phyloP scores from a whole-genome alignment of 2,329 filamentous ascomycete genomes.

The Lasiodiplodia sp. region DNA sequence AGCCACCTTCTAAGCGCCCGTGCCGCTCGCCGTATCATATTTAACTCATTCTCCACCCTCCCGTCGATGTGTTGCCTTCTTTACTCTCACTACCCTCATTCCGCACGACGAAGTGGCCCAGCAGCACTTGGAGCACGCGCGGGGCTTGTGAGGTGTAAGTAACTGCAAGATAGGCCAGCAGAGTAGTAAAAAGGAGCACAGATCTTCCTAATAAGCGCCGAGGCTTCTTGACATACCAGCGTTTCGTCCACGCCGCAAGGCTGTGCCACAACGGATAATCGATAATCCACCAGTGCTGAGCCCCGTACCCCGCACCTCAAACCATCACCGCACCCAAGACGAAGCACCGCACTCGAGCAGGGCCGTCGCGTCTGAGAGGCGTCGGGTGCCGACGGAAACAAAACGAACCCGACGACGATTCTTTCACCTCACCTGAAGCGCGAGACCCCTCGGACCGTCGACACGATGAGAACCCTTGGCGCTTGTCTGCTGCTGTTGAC shows the following conservation, averaged over 20 bases:
- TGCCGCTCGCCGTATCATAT: neutral
- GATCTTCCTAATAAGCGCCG: too few relatives aligned
- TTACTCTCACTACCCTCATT: neutral
- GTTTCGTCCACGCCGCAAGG: too few relatives aligned
- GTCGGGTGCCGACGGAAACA: too few relatives aligned
- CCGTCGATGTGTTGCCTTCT: neutral
- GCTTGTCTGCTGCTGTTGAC: constrained; percentile 26
- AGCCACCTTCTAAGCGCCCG: neutral
- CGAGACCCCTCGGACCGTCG: neutral
- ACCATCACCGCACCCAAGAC: constrained; percentile 6
- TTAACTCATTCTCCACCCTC: neutral
- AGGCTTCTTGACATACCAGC: too few relatives aligned
- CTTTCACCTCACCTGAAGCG: neutral
- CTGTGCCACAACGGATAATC: neutral
- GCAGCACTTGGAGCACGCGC: too few relatives aligned
- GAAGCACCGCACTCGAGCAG: neutral
- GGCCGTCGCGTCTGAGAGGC: neutral
- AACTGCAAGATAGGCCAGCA: too few relatives aligned
- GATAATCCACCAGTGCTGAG: neutral
- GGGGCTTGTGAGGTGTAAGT: too few relatives aligned
- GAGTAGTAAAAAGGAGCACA: too few relatives aligned
- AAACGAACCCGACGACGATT: neutral
- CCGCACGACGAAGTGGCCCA: too few relatives aligned
- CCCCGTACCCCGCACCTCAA: constrained; percentile 12
- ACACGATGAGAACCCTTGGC: constrained; percentile 29